Percentiles rank a stretch among this genome's conserved stretches.
phyloP scores from a whole-genome alignment of 257 asterid species.

The Solanum piurae region DNA sequence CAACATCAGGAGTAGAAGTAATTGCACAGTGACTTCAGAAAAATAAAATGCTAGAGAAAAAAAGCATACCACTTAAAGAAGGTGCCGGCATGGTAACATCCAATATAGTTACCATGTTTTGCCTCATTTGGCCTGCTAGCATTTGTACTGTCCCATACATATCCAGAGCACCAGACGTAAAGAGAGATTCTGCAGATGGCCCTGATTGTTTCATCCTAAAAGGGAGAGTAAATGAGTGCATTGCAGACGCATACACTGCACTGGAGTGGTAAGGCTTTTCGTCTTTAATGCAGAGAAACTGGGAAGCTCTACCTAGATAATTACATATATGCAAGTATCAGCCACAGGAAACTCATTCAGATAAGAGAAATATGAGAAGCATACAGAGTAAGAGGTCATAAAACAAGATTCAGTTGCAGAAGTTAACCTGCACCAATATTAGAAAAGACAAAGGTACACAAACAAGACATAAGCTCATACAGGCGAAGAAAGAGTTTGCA shows the following conservation, averaged over 20 bases:
- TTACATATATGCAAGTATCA: neutral
- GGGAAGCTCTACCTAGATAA: slow-evolving; percentile 51
- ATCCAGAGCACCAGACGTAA: slow-evolving; percentile 55
- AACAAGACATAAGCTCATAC: neutral
- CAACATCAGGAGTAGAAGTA: slow-evolving; percentile 3
- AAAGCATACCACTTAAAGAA: slow-evolving; percentile 42
- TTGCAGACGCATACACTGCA: slow-evolving; percentile 87
- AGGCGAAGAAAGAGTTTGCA: neutral
- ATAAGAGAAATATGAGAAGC: neutral
- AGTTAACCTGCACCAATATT: neutral
- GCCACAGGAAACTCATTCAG: neutral
- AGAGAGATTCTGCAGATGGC: slow-evolving; percentile 41
- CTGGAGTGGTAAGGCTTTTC: slow-evolving; percentile 68
- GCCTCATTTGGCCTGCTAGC: slow-evolving; percentile 68
- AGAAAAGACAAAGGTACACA: neutral
- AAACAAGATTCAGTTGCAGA: neutral
- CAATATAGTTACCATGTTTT: slow-evolving; percentile 56
- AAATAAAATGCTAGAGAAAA: neutral
- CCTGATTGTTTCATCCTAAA: slow-evolving; percentile 68
- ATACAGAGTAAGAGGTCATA: neutral
- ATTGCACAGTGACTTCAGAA: neutral
- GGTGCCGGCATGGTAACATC: slow-evolving; percentile 81
- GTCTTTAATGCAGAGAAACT: slow-evolving; percentile 52
- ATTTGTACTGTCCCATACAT: slow-evolving; percentile 52
- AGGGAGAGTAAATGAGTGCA: slow-evolving; percentile 85